Percentiles rank a stretch among this genome's conserved stretches.
phyloP scores from a whole-genome alignment of 2,329 filamentous ascomycete genomes.

The Trichoderma polysporum region DNA sequence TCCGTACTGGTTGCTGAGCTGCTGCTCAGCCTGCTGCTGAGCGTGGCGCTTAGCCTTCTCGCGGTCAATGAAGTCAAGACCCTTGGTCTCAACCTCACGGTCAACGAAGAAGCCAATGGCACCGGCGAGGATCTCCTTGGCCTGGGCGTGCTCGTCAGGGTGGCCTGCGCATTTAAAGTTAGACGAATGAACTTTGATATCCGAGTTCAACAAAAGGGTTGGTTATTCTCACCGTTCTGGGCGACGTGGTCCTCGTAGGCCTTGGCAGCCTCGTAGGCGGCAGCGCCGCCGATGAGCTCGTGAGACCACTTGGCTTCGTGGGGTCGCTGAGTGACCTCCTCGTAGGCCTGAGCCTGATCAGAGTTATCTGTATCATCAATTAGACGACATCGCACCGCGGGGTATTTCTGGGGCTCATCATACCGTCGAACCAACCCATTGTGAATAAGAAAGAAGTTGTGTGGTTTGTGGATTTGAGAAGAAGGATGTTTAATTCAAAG shows the following conservation, averaged over 20 bases:
- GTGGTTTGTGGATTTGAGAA: conserved; percentile 2
- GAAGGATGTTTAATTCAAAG: conserved; percentile 1
- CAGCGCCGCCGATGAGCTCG: conserved; percentile 34
- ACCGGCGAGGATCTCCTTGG: conserved; percentile 33
- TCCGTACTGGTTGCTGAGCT: conserved; percentile 25
- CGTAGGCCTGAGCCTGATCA: conserved; percentile 28
- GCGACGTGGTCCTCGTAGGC: conserved; percentile 33
- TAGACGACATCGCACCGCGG: not conserved
- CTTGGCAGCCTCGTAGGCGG: conserved; percentile 35
- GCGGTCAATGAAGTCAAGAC: conserved; percentile 31
- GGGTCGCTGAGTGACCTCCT: conserved; percentile 27
- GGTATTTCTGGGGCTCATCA: not conserved
- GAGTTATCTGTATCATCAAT: conserved; percentile 25
- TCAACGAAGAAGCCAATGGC: conserved; percentile 34
- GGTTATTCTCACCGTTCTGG: conserved; percentile 25
- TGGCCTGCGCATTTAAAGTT: conserved; percentile 23
- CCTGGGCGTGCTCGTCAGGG: conserved; percentile 30
- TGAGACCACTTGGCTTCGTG: conserved; percentile 36
- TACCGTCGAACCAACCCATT: conserved; percentile 29
- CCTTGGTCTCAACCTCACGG: conserved; percentile 33
- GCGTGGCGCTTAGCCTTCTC: conserved; percentile 35
- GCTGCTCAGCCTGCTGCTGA: conserved; percentile 28
- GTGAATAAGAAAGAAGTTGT: conserved; percentile 17
- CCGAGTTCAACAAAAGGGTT: too few species aligned
- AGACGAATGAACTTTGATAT: not conserved